Percentiles rank a stretch among this genome's conserved stretches.
Evolutionary conservation across 164 flowering plant genomes (phyloP).

Genomic region (Berberis vulgaris): DNA sequence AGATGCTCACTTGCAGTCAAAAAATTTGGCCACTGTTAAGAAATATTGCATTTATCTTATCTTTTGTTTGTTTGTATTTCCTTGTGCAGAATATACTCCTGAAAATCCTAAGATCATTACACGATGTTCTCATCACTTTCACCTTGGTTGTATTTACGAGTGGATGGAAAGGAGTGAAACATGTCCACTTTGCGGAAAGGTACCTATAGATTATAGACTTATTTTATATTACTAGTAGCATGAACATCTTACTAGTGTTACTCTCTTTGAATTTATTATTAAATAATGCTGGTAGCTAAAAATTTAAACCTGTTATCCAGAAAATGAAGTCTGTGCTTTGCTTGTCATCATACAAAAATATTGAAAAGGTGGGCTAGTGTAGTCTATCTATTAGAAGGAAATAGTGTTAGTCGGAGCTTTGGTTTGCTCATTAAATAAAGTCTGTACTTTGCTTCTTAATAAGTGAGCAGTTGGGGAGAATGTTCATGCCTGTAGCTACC

Average conservation of each 20-base stretch:
- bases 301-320: background rate
- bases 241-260: background rate
- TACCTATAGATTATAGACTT: conserved; percentile 12
- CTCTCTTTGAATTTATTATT: too few species aligned
- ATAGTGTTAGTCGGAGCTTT: too few species aligned
- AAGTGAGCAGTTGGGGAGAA: too few species aligned
- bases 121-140: conserved; percentile 66
- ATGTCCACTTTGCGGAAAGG: conserved; percentile 38
- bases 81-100: conserved; percentile 56
- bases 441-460: too few species aligned
- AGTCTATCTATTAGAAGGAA: too few species aligned
- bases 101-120: conserved; percentile 63
- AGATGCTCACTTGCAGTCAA: background rate
- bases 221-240: background rate
- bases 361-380: background rate
- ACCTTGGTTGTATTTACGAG: conserved; percentile 6
- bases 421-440: too few species aligned
- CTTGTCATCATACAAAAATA: background rate
- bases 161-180: too few species aligned
- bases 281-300: background rate
- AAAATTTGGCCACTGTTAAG: too few species aligned
- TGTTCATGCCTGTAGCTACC: too few species aligned
- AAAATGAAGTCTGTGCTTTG: too few species aligned
- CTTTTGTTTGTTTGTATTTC: background rate
- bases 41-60: too few species aligned